These are phyloP conservation scores for Macaranga tanarius DNA, from an alignment of 441 rosid species.

Conservation along the genomic window DNA sequence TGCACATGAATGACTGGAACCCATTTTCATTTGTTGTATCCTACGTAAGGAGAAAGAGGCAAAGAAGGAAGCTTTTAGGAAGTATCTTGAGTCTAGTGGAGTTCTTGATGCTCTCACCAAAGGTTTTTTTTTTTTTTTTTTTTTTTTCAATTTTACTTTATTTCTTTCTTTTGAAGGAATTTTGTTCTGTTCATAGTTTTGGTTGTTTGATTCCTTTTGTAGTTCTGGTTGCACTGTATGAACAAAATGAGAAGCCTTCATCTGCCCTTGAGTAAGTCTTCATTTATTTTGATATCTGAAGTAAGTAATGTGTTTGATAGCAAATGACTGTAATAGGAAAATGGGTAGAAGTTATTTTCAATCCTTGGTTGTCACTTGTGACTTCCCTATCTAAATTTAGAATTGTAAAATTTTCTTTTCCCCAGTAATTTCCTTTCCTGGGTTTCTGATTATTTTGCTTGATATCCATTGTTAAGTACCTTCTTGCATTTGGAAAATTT, in stretches of 20 bases:
- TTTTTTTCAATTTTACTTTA: neutral
- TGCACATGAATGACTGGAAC: neutral
- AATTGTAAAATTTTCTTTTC: neutral
- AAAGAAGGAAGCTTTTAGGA: slow-evolving; percentile 87
- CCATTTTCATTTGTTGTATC: slow-evolving; percentile 1
- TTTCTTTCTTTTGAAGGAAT: neutral
- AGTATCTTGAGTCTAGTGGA: slow-evolving; percentile 82
- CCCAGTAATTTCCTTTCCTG: neutral
- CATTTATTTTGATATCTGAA: slow-evolving; percentile 2
- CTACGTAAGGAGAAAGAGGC: slow-evolving; percentile 79
- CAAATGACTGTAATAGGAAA: no score
- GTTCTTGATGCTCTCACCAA: slow-evolving; percentile 86
- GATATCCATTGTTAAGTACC: neutral
- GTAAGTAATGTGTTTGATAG: neutral
- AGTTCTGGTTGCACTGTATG: slow-evolving; percentile 84
- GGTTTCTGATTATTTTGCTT: neutral
- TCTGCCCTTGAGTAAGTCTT: slow-evolving; percentile 86
- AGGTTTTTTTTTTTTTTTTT: slow-evolving; percentile 36
- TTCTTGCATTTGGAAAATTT: no score
- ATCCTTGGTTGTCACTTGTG: neutral
- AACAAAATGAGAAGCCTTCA: slow-evolving; percentile 88
- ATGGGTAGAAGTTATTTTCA: neutral
- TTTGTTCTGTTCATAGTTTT: neutral
- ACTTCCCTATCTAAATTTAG: neutral
- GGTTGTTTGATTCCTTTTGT: slow-evolving; percentile 14